Base-by-base conservation (phyloP, 225 moss, liverwort and hornwort species). In the Neckera pumila region DNA sequence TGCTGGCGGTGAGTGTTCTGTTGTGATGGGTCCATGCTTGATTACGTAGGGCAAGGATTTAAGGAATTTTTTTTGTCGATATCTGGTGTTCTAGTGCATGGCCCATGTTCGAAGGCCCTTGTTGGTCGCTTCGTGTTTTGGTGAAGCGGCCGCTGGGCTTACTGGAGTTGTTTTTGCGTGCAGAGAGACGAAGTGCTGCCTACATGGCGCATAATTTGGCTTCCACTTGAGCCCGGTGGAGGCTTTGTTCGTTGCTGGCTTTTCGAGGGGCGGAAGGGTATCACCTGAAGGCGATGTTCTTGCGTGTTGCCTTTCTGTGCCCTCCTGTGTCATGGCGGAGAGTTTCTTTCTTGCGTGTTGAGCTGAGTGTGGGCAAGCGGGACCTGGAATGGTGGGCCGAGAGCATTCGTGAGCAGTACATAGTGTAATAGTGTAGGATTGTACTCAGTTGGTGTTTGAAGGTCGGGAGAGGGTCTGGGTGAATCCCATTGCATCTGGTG, bases 131-230 rank as follows among this genome's bases (percentile, higher is more conserved):
- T 38, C 40, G 38, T 9, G 38, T 38, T 84, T 73, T 34, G 4
- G 12, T 15, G 63, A 64, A 25, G 5, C 10, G 54, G 38, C 19
- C 58, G 22, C 7, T 51, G 65, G 12, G 79, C 88, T 90, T 56
- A 92, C 38, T 7, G 57, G 26, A 17, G 38, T 57, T 78, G 10
- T 17, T 10, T 78, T 63, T 83, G 60, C 58, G 47, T 93, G 91
- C 98, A 99, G 99, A 99, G 96, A 95, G 99, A 83, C 95, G 99
- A 66, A 99, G 99, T 85, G 98, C 98, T 89, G 96, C 99, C 20
- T 95, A 95, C 89, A 93, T 95, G 93, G 97, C 99, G 42, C 96
- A 97, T 72, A 95, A 92, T 87, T 36, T 95, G 93, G 96, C 93
- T 84, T 87, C 89, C 89, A 43, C 71, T 53, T 90, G 93, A 9